Base-by-base conservation (phyloP, 179 eudicot genomes). In the Beta lomatogona region DNA sequence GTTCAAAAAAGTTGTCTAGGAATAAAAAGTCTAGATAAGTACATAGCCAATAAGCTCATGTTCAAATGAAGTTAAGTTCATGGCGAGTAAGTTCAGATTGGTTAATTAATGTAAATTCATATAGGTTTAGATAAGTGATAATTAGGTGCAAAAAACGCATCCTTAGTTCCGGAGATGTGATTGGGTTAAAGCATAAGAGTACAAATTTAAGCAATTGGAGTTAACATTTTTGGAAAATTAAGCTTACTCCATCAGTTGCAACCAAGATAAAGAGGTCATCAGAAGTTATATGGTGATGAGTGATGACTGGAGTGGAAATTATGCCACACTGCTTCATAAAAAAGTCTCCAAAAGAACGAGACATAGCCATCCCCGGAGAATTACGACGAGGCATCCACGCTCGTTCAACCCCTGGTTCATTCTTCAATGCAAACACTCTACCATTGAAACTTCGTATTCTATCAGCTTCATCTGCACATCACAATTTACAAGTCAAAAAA, bases 191-290 rank as follows among this genome's bases (percentile, higher is more conserved):
- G 31, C 31, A 28, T 28, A 1, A 28, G 31, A 28, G 31, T 28
- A 16, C 65, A 60, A 19, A 19, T 5, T 19, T 60, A 9, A 45
- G 48, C 16, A 1, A 46, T 11, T 65, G 18, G 7, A 65, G 7
- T 31, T 8, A 9, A 4, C 0, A 22, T 9, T 10, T 22, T 15
- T 69, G 58, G 28, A 4, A n/a, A 44, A 22, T 31, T 65, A 12
- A 69, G 94, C 79, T 75, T 92, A 93, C 98, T 90, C 98, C 98
- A 78, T 93, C 98, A 71, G 90, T 83, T 45, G 97, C 97, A 22
- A 93, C 90, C 77, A 93, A 79, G 25, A 93, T 67, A 71, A 91
- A 93, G 57, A 86, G 89, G 73, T 92, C 96, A 15, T 77, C 89
- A n/a, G 92, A 82, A 19, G 91, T 87, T 69, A 93, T 80, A 64